Evolutionary conservation across 2,329 filamentous ascomycete species (phyloP).

Genomic region (Dendrostoma leiphaemia): DNA sequence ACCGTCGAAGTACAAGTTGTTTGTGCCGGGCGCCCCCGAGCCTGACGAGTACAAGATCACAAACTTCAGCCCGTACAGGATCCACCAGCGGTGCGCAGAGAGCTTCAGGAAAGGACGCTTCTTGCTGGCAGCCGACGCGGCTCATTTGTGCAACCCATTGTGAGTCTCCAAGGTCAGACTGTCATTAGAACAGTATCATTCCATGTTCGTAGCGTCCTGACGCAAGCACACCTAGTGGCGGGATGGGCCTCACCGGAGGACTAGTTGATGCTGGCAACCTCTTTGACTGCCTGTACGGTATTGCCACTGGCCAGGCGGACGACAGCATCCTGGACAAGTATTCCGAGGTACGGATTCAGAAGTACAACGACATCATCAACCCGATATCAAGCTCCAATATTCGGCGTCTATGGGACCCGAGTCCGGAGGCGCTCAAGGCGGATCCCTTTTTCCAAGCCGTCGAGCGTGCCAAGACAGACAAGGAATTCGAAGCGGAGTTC

Average conservation of each 20-base stretch:
- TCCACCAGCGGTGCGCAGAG: conserved; percentile 48
- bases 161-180: no score
- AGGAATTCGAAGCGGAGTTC: conserved; percentile 15
- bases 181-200: no score
- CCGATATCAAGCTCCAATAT: conserved; percentile 20
- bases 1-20: conserved; percentile 42
- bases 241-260: conserved; percentile 46
- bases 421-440: conserved; percentile 21
- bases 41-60: conserved; percentile 46
- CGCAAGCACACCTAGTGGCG: conserved; percentile 24
- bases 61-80: conserved; percentile 46
- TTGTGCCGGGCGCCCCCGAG: conserved; percentile 49
- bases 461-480: conserved; percentile 15
- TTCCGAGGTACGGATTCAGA: conserved; percentile 35
- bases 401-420: conserved; percentile 13
- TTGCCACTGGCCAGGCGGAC: conserved; percentile 34
- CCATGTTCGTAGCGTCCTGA: no score
- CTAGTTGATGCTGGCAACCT: conserved; percentile 46
- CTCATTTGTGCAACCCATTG: conserved; percentile 53
- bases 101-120: conserved; percentile 46
- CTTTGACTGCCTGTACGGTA: conserved; percentile 42
- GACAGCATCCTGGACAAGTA: conserved; percentile 40
- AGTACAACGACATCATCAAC: conserved; percentile 25
- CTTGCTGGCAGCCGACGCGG: conserved; percentile 49
- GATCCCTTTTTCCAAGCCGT: conserved; percentile 26